Evolutionary conservation across 768 basidiomycete genomes (phyloP).

Genomic region (Pisolithus albus): DNA sequence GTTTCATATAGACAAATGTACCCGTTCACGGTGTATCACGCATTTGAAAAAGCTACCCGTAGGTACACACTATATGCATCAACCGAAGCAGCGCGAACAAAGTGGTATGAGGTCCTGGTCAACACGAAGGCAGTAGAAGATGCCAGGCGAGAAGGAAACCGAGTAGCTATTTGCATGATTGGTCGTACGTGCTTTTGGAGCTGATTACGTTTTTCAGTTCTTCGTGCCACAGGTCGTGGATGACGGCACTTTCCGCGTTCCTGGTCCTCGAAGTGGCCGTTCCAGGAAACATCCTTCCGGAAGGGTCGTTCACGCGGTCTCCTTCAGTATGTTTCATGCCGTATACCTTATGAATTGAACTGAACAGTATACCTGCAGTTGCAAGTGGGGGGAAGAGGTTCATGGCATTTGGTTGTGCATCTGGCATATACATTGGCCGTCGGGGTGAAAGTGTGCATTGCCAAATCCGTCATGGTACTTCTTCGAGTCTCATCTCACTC

Average conservation of each 20-base stretch:
- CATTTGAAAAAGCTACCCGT: conserved; percentile 45
- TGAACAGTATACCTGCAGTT: conserved; percentile 28
- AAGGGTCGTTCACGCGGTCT: conserved; percentile 48
- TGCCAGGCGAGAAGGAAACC: conserved; percentile 62
- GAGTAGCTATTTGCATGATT: conserved; percentile 39
- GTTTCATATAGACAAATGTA: conserved; percentile 51
- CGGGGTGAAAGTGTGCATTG: conserved; percentile 45
- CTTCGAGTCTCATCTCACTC: background rate
- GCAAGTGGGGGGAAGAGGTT: conserved; percentile 43
- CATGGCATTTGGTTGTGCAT: conserved; percentile 56
- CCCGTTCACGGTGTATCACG: conserved; percentile 75
- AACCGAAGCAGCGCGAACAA: conserved; percentile 49
- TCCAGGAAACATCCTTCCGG: conserved; percentile 43
- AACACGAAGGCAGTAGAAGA: conserved; percentile 60
- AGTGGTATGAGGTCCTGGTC: conserved; percentile 56
- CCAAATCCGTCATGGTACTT: background rate
- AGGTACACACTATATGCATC: conserved; percentile 68
- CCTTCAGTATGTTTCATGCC: conserved; percentile 49
- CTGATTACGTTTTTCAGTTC: conserved; percentile 41
- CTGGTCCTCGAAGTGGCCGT: conserved; percentile 29
- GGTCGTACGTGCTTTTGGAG: background rate
- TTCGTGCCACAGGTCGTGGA: conserved; percentile 55
- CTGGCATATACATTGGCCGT: conserved; percentile 64
- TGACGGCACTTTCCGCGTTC: conserved; percentile 55
- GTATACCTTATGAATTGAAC: background rate